Evolutionary conservation across 352 stramenopile species (phyloP).

Genomic region (Hyaloperonospora arabidopsidis): DNA sequence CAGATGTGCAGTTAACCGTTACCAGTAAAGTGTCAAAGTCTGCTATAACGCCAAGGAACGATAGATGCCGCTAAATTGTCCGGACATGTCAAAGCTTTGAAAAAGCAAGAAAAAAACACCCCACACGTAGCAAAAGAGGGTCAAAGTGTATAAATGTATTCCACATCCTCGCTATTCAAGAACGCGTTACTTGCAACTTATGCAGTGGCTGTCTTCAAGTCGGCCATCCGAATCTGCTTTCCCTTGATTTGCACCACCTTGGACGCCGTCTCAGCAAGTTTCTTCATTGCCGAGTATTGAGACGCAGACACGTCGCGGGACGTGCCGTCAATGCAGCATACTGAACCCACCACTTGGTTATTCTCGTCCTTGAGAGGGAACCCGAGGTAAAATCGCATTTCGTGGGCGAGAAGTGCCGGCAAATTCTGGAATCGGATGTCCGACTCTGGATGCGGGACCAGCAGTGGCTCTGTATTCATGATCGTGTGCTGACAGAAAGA

Average conservation of each 20-base stretch:
- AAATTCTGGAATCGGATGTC: conserved; percentile 65
- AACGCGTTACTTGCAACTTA: conserved; percentile 5
- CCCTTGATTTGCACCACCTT: conserved; percentile 32
- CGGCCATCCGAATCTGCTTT: conserved; percentile 12
- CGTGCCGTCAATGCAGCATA: conserved; percentile 53
- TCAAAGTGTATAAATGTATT: no score
- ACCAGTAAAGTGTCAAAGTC: no score
- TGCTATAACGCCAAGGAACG: no score
- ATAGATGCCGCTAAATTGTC: no score
- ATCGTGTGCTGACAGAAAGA: conserved; percentile 65
- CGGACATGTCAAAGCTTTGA: no score
- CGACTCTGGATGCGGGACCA: conserved; percentile 45
- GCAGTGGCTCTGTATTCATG: conserved; percentile 51
- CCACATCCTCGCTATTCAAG: no score
- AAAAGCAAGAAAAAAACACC: no score
- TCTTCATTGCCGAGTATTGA: conserved; percentile 52
- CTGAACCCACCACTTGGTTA: conserved; percentile 43
- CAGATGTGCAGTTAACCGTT: no score
- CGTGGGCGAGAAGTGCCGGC: conserved; percentile 17
- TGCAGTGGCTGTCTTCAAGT: conserved; percentile 3
- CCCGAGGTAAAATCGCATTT: conserved; percentile 39
- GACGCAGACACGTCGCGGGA: conserved; percentile 40
- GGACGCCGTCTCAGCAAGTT: conserved; percentile 39
- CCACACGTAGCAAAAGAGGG: no score
- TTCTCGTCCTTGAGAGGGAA: conserved; percentile 38